These are phyloP conservation scores for Trichophyton mentagrophytes DNA, from an alignment of 2,329 filamentous ascomycete genomes.

Conservation along the genomic window DNA sequence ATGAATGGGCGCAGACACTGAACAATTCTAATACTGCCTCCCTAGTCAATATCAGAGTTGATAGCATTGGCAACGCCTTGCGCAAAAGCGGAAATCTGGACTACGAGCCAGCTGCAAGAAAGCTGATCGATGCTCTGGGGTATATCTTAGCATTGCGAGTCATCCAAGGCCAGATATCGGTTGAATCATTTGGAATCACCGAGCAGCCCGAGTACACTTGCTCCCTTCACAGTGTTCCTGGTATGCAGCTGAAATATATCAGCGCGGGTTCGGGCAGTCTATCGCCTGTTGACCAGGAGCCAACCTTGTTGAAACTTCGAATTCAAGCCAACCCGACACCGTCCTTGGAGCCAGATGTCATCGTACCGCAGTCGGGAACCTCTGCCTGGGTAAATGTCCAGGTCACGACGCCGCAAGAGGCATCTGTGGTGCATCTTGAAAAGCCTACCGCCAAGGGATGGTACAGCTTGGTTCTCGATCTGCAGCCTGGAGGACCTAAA, in stretches of 20 bases:
- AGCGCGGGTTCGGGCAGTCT: too few species aligned
- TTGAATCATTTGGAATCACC: neutral
- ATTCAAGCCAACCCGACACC: too few species aligned
- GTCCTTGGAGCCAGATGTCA: too few species aligned
- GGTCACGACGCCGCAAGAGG: neutral
- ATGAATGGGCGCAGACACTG: neutral
- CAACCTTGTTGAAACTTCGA: too few species aligned
- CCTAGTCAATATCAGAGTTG: neutral
- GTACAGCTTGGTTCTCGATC: too few species aligned
- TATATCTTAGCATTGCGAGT: neutral
- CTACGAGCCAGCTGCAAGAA: neutral
- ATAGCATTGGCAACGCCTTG: neutral
- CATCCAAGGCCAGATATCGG: neutral
- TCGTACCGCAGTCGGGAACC: too few species aligned
- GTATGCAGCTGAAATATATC: too few species aligned
- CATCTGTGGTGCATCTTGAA: neutral
- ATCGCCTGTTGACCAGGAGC: too few species aligned
- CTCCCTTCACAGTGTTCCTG: neutral
- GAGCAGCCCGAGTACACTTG: neutral
- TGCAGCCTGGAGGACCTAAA: too few species aligned
- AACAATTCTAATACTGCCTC: neutral
- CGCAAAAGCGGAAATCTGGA: neutral
- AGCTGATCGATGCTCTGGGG: neutral
- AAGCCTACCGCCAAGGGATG: neutral
- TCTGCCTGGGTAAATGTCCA: too few species aligned